Conservation (phyloP, 2,329 filamentous ascomycete genomes). For the Fusarium denticulatum region DNA sequence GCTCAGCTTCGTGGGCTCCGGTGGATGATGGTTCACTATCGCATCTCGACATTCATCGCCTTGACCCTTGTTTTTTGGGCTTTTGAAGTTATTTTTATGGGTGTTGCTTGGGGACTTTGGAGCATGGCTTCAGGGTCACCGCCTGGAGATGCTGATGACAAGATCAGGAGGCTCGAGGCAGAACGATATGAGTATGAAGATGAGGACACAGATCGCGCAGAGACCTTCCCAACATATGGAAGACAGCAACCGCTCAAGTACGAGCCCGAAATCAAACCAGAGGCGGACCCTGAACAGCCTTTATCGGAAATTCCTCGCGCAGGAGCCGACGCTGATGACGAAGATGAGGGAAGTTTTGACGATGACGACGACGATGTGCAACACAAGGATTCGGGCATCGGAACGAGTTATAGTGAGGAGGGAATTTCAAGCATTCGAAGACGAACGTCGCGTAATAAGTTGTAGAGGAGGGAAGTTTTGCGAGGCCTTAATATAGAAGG, state of each 20-base stretch:
- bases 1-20: slow-evolving; percentile 80
- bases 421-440: slow-evolving; percentile 47
- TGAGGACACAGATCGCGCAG: slow-evolving; percentile 54
- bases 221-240: slow-evolving; percentile 56
- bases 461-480: slow-evolving; percentile 14
- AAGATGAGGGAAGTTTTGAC: slow-evolving; percentile 51
- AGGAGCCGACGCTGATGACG: slow-evolving; percentile 59
- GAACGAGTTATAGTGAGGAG: slow-evolving; percentile 62
- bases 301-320: slow-evolving; percentile 49
- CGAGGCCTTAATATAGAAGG: background rate
- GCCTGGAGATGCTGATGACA: slow-evolving; percentile 9
- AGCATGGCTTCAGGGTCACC: slow-evolving; percentile 46
- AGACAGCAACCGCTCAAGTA: slow-evolving; percentile 54
- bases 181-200: slow-evolving; percentile 41
- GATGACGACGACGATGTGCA: slow-evolving; percentile 46
- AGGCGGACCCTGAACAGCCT: slow-evolving; percentile 43
- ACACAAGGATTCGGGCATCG: slow-evolving; percentile 59
- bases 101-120: slow-evolving; percentile 71
- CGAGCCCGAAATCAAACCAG: slow-evolving; percentile 51
- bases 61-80: slow-evolving; percentile 81
- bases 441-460: slow-evolving; percentile 42
- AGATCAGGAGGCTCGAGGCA: slow-evolving; percentile 12
- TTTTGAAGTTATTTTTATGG: slow-evolving; percentile 75
- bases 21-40: slow-evolving; percentile 89
- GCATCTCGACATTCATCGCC: slow-evolving; percentile 72